Evolutionary conservation across 2,329 filamentous ascomycete genomes (phyloP).

Genomic region (Blumeria graminis): DNA sequence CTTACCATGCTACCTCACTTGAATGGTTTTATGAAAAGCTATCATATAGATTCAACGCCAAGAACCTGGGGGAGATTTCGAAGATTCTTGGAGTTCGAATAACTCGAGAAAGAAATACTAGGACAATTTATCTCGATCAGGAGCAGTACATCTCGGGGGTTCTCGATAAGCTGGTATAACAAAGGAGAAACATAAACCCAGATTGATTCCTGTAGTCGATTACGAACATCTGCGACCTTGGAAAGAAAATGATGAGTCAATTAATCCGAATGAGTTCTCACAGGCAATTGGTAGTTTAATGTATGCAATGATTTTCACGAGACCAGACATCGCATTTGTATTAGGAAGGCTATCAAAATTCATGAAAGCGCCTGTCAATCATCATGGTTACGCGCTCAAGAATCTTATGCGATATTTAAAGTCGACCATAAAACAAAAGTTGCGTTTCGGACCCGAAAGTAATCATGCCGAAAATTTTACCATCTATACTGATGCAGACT

Average conservation of each 20-base stretch:
- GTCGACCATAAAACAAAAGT: not conserved
- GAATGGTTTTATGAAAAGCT: too few species aligned
- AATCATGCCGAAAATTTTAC: too few species aligned
- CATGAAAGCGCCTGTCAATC: not conserved
- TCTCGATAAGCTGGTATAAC: too few species aligned
- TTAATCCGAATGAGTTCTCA: too few species aligned
- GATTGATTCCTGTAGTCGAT: not conserved
- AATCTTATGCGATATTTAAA: not conserved
- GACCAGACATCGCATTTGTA: not conserved
- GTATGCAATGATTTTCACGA: not conserved
- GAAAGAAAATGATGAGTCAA: not conserved
- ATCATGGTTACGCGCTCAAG: not conserved
- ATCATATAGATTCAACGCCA: too few species aligned
- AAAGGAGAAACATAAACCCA: not conserved
- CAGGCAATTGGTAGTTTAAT: too few species aligned
- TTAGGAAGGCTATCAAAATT: not conserved
- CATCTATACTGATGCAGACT: not conserved
- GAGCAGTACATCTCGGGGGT: too few species aligned
- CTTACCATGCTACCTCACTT: too few species aligned
- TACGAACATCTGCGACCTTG: not conserved
- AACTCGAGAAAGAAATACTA: too few species aligned
- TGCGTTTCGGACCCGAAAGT: not conserved
- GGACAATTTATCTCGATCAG: too few species aligned
- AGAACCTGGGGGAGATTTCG: too few species aligned
- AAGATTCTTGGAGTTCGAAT: too few species aligned